A percentile compares a stretch with the other conserved stretches of the same genome.
Conservation (phyloP, 352 stramenopile species). For the Bremia lactucae region DNA sequence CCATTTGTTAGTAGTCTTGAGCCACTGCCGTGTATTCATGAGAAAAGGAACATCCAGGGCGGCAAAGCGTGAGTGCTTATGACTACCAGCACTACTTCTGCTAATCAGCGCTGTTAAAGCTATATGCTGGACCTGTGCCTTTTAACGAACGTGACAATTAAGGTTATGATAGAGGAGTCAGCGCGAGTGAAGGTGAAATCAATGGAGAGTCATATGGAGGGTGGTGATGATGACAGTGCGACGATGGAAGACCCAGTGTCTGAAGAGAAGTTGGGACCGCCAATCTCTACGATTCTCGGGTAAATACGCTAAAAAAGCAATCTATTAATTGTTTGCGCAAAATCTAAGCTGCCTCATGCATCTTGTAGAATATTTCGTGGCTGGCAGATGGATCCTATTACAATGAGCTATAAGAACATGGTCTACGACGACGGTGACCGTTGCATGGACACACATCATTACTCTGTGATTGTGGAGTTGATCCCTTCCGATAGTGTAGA, state of each 20-base stretch:
- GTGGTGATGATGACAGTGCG: constrained; percentile 1
- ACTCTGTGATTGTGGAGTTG: constrained; percentile 42
- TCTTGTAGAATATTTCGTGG: constrained; percentile 55
- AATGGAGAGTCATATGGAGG: constrained; percentile 5
- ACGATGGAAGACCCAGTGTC: constrained; percentile 7
- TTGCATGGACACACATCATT: constrained; percentile 37
- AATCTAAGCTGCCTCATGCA: neutral
- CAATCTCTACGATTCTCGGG: constrained; percentile 42
- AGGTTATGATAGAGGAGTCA: constrained; percentile 15
- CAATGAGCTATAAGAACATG: constrained; percentile 68
- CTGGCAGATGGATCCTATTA: constrained; percentile 73
- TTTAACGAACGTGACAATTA: constrained; percentile 49
- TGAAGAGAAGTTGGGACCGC: constrained; percentile 9
- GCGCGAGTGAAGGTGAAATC: constrained; percentile 22
- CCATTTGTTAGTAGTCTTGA: constrained; percentile 26
- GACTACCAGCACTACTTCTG: neutral
- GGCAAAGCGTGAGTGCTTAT: constrained; percentile 28
- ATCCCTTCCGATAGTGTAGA: constrained; percentile 32
- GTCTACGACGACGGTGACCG: constrained; percentile 66
- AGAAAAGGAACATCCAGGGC: constrained; percentile 30
- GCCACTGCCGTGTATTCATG: constrained; percentile 32
- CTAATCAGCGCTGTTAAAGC: constrained; percentile 14
- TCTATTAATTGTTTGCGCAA: constrained; percentile 5
- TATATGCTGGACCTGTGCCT: constrained; percentile 51
- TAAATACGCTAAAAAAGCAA: constrained; percentile 6